These are phyloP conservation scores for Phoma sp. DNA, from an alignment of 2,329 filamentous ascomycete species.

Conservation along the genomic window DNA sequence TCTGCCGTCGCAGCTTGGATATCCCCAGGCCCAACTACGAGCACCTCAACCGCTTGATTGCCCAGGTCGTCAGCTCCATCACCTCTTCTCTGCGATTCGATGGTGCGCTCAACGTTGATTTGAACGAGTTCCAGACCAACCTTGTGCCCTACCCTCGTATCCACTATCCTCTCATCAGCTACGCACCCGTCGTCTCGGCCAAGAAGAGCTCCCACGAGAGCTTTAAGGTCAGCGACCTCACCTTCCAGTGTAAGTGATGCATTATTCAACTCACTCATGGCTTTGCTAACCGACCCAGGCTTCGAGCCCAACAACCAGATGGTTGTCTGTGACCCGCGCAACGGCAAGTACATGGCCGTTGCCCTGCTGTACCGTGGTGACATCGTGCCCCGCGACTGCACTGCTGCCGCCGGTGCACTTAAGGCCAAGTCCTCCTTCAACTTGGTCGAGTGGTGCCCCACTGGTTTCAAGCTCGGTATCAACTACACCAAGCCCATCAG, in stretches of 20 bases:
- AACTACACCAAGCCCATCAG: conserved; percentile 82
- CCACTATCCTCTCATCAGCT: conserved; percentile 76
- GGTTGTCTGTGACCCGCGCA: conserved; percentile 75
- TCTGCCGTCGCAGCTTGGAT: conserved; percentile 74
- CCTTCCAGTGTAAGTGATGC: conserved; percentile 66
- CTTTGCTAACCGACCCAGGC: conserved; percentile 54
- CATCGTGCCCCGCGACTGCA: conserved; percentile 73
- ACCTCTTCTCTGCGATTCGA: conserved; percentile 75
- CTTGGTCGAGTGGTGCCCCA: conserved; percentile 77
- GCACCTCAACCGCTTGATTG: conserved; percentile 75
- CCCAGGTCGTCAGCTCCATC: conserved; percentile 76
- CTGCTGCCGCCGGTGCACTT: conserved; percentile 68
- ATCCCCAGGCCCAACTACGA: conserved; percentile 72
- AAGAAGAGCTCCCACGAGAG: conserved; percentile 83
- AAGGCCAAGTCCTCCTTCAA: conserved; percentile 77
- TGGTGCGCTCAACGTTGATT: conserved; percentile 73
- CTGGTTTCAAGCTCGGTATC: conserved; percentile 77
- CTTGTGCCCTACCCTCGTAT: conserved; percentile 75
- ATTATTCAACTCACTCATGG: not conserved
- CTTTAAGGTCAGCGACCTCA: conserved; percentile 82
- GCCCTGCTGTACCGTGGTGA: conserved; percentile 75
- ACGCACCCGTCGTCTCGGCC: conserved; percentile 72
- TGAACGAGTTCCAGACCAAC: conserved; percentile 82
- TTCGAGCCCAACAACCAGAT: conserved; percentile 82
- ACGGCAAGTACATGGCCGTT: conserved; percentile 79